Evolutionary conservation across 768 basidiomycete genomes (phyloP), one percentile per base, ranked within the genome.

Genomic region (Floccularia luteovirens): DNA sequence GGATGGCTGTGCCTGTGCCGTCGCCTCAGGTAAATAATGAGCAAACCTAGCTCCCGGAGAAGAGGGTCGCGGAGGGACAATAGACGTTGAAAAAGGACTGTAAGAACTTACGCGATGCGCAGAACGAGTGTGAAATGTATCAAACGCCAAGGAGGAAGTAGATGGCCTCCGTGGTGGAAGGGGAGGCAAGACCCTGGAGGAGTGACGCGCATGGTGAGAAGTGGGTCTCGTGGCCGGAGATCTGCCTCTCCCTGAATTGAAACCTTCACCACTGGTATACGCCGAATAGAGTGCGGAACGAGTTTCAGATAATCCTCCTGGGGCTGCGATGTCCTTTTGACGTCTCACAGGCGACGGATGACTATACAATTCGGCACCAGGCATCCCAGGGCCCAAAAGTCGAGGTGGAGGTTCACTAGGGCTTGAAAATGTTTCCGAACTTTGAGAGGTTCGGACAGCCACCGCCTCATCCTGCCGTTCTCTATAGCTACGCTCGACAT

Each of bases 361-460:
- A 30, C 47, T 35, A 28, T 48, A 44, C 16, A 37, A 27, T n/a
- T 62, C 57, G 19, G 50, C 46, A 41, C 67, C 73, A 20, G 75
- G 72, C 55, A 78, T 67, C 4, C 75, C 76, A 33, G 79, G 75
- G 7, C 78, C 77, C 30, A 74, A 64, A 14, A 79, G 47, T 31
- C 67, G 63, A 14, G 64, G 45, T 27, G 60, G 59, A 19, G 59
- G 48, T 36, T 70, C 68, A 13, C 52, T 47, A 8, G 66, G 51
- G n/a, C 49, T 55, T 14, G 49, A 46, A 24, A 53, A 56, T 14
- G 48, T 37, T 19, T 64, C 61, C 14, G 57, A 48, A 2, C 61
- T 50, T 24, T 48, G 47, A 43, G 52, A 50, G 1, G 48, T 46
- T 34, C 52, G 48, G 33, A 48, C 46, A 3, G 34, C 37, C 19